Conservation (phyloP, 805 yeast genomes). For the Zygotorulaspora chibaensis region DNA sequence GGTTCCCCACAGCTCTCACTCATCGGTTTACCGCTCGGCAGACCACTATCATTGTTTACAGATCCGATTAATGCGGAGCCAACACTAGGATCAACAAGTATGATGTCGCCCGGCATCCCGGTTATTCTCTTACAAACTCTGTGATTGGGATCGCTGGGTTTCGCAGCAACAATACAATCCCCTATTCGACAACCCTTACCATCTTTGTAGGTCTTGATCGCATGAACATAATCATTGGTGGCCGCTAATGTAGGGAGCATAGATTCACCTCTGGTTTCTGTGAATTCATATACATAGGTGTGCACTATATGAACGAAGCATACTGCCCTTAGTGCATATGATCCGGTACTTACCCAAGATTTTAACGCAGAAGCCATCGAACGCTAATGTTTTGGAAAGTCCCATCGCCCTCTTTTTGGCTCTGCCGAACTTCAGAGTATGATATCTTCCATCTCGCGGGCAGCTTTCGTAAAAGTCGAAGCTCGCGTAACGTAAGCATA, state of each 20-base stretch:
- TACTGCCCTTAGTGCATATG: slow-evolving; percentile 56
- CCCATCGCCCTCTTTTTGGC: neutral
- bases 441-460: neutral
- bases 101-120: slow-evolving; percentile 92
- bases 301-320: slow-evolving; percentile 65
- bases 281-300: slow-evolving; percentile 63
- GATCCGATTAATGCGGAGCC: slow-evolving; percentile 38
- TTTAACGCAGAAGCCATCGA: slow-evolving; percentile 2
- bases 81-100: slow-evolving; percentile 74
- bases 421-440: neutral
- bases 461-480: no score
- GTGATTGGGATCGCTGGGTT: slow-evolving; percentile 83
- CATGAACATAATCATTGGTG: slow-evolving; percentile 73
- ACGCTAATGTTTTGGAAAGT: neutral
- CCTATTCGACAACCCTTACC: slow-evolving; percentile 75
- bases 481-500: no score
- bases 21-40: neutral
- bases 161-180: slow-evolving; percentile 80
- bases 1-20: slow-evolving; percentile 14
- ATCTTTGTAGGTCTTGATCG: slow-evolving; percentile 54
- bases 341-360: slow-evolving; percentile 31
- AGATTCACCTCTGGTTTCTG: slow-evolving; percentile 86
- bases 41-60: neutral
- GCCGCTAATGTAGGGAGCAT: slow-evolving; percentile 89
- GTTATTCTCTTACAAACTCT: slow-evolving; percentile 90